Evolutionary conservation across 495 filamentous ascomycete species (phyloP), one percentile per base, ranked within the genome.

Genomic region (Aspergillus carlsbadensis): DNA sequence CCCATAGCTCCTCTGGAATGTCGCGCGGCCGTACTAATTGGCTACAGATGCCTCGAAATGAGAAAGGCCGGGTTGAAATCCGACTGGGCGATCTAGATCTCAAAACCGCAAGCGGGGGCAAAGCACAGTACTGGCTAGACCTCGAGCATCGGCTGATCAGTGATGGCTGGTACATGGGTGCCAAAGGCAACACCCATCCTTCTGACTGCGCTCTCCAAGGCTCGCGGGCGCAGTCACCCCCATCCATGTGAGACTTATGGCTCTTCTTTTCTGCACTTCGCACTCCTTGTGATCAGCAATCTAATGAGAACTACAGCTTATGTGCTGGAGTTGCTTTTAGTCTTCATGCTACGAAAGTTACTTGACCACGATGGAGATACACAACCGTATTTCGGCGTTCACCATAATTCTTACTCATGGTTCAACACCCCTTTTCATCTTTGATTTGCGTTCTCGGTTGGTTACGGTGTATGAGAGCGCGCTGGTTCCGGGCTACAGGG

Each of bases 11-110:
- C 14, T 49, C 5, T 20, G 31, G 14, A 15, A 36, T n/a, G 20
- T 15, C 14, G n/a, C 17, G n/a, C 7, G 3, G 6, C 10, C 31
- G 18, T 34, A 42, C 57, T 60, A 47, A 60, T 17, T 18, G 17
- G 10, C 2, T 17, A 10, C 45, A 70, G 64, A 71, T 64, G 22
- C 65, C 63, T 44, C 58, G 54, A 6, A 69, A 71, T 36, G 68
- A 72, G 37, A 60, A 43, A n/a, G 61, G 54, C 0, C 62, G 67
- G 1, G 78, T 94, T 0, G 87, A 92, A 64, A 87, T 89, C 35
- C 83, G 87, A 46, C 73, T 98, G 2, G 92, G 87, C 0, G 94
- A 98, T 69, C 74, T 97, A 40, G 94, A 98, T 68, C 78, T 90
- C 61, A 98, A 98, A 74, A 85, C 83, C n/a, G 72, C 80, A 13